Conservation (phyloP, 202 grass and related monocot genomes). For the Panicum hallii region DNA sequence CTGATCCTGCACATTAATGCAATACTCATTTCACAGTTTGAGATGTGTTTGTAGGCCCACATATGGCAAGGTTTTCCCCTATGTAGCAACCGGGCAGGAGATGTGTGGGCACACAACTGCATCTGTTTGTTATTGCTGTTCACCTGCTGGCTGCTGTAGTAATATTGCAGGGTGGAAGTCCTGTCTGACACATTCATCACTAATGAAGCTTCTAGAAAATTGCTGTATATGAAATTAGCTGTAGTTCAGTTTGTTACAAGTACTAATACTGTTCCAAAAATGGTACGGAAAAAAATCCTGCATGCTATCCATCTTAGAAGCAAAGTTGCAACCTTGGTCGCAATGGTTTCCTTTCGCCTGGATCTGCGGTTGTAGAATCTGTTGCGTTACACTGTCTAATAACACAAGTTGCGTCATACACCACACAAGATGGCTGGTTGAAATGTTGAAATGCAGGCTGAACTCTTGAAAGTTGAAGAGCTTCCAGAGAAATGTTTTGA, state of each 20-base stretch:
- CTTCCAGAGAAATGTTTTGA: not conserved
- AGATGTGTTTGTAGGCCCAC: constrained; percentile 44
- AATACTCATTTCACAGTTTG: not conserved
- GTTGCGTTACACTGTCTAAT: not conserved
- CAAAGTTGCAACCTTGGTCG: not conserved
- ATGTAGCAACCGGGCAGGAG: not conserved
- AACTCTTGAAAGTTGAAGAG: too few species aligned
- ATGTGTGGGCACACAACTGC: constrained; percentile 32
- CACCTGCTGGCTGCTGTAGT: constrained; percentile 11
- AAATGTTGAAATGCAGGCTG: not conserved
- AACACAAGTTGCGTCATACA: not conserved
- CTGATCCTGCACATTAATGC: not conserved
- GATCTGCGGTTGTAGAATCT: not conserved
- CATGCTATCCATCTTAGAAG: not conserved
- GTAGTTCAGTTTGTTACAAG: constrained; percentile 32
- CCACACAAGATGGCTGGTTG: not conserved
- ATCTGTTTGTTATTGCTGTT: not conserved
- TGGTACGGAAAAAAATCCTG: not conserved
- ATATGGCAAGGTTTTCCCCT: constrained; percentile 9
- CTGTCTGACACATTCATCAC: not conserved
- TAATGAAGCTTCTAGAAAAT: constrained; percentile 37
- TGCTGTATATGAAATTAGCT: constrained; percentile 29
- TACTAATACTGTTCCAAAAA: constrained; percentile 12
- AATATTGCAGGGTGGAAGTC: constrained; percentile 5
- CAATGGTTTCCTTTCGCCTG: not conserved